phyloP scores from a whole-genome alignment of 306 rosid genomes.

The Amphicarpaea edgeworthii region DNA sequence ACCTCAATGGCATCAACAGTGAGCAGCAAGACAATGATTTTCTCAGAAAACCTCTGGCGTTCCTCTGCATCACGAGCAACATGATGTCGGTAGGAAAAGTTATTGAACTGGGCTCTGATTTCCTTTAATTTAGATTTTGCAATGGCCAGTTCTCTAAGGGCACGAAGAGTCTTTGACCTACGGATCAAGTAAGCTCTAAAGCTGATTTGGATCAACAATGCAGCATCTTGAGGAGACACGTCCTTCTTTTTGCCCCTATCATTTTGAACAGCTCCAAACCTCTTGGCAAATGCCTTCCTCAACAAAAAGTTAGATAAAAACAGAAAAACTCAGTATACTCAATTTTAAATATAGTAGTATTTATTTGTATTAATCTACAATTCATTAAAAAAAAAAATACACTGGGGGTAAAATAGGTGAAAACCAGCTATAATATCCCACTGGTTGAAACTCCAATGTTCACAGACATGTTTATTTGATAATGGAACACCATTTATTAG shows the following conservation, averaged over 20 bases:
- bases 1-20: constrained; percentile 96
- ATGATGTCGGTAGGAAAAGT: constrained; percentile 68
- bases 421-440: constrained; percentile 9
- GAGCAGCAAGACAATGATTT: constrained; percentile 85
- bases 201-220: constrained; percentile 71
- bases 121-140: constrained; percentile 90
- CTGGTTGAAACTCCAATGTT: too few species aligned
- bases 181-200: constrained; percentile 82
- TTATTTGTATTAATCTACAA: background rate
- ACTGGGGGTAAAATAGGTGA: background rate
- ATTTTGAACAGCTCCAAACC: constrained; percentile 60
- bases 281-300: constrained; percentile 79
- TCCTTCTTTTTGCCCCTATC: constrained; percentile 84
- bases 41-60: constrained; percentile 84
- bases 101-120: constrained; percentile 75
- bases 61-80: constrained; percentile 72
- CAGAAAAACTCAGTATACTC: constrained; percentile 25
- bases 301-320: constrained; percentile 33
- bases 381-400: background rate
- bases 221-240: constrained; percentile 89
- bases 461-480: constrained; percentile 26
- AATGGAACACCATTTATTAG: background rate
- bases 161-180: constrained; percentile 83
- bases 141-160: constrained; percentile 80
- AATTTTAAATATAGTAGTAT: background rate